Conservation (phyloP, 768 basidiomycete genomes). For the Cystofilobasidium bisporidii region DNA sequence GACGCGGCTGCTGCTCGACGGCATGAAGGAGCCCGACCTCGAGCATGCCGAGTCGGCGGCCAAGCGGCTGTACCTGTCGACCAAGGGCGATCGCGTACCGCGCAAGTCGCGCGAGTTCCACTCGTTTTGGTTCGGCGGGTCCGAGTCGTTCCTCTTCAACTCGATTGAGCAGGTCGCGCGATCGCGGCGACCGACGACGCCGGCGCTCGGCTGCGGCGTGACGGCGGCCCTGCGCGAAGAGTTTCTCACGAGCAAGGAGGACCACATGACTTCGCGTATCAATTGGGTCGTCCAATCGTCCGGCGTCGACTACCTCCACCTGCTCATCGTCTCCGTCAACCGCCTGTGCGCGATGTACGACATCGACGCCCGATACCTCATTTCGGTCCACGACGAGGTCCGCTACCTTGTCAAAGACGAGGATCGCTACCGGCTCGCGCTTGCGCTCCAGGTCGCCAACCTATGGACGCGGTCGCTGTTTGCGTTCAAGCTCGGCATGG, state of each 20-base stretch:
- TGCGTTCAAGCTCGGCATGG: slow-evolving; percentile 86
- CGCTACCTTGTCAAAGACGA: slow-evolving; percentile 83
- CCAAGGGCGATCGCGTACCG: slow-evolving; percentile 56
- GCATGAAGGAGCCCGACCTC: slow-evolving; percentile 65
- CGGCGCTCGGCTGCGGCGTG: slow-evolving; percentile 85
- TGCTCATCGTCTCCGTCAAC: slow-evolving; percentile 91
- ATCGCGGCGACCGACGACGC: slow-evolving; percentile 76
- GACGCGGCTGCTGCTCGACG: slow-evolving; percentile 71
- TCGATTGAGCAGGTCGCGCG: slow-evolving; percentile 90
- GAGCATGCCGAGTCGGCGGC: slow-evolving; percentile 72
- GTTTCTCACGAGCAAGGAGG: slow-evolving; percentile 47
- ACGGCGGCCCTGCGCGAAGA: slow-evolving; percentile 87
- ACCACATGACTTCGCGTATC: slow-evolving; percentile 88
- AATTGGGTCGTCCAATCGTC: slow-evolving; percentile 99
- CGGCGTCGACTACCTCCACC: slow-evolving; percentile 94
- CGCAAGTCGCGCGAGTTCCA: slow-evolving; percentile 51
- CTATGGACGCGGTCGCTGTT: slow-evolving; percentile 89
- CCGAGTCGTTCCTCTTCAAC: slow-evolving; percentile 95
- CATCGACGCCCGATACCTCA: slow-evolving; percentile 83
- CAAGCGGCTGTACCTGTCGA: slow-evolving; percentile 74
- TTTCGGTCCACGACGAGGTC: slow-evolving; percentile 95
- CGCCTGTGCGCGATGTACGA: slow-evolving; percentile 62
- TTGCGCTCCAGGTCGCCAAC: slow-evolving; percentile 90
- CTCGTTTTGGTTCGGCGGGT: slow-evolving; percentile 93
- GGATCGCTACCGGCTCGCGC: slow-evolving; percentile 79